Base-by-base conservation (phyloP, 1,139 yeast genomes). In the Meyerozyma sp. region DNA sequence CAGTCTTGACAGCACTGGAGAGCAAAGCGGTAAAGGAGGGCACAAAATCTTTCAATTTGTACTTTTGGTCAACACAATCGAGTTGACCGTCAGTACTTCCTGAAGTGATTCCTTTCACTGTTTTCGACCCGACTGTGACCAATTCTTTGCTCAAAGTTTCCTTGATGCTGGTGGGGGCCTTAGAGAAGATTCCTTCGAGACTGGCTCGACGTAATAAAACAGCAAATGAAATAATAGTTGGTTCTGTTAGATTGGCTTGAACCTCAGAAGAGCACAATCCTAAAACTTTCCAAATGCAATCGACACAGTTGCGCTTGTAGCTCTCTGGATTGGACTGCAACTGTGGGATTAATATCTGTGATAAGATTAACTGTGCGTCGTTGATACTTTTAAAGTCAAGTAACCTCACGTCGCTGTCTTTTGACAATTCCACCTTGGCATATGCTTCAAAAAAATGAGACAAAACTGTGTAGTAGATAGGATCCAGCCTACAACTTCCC, bases 401-500 rank as follows among this genome's bases (percentile, higher is more conserved):
- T 32, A 62, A 54, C 6, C 49, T 50, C 23, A 51, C 55, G 3
- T 53, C 57, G 5, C 52, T 52, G 10, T 41, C 46, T 4, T 47
- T 36, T 8, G 45, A 38, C 5, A 50, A 35, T 5, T 43, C 44
- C 4, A 51, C 46, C 7, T 34, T 35, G 9, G 50, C 42, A 16
- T 65, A 48, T 1, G 56, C 44, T 11, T 44, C 42, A 35, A 68
- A 61, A 42, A 67, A 59, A 3, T 52, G 49, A 2, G 49, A 45
- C 18, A 70, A 42, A 16, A 56, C 45, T 2, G 47, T 50, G 52
- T 75, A 84, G 53, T 80, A 82, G 0, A 63, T 50, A 0, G 82
- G 73, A 37, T 68, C 66, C 50, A 83, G 79, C 44, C 70, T 70
- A 42, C 82, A 70, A 4, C 77, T 72, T 0, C 89, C 85, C 13